A percentile compares a stretch with the other conserved stretches of the same genome.
Conservation (phyloP, 768 basidiomycete genomes). For the Tephrocybe sp. region DNA sequence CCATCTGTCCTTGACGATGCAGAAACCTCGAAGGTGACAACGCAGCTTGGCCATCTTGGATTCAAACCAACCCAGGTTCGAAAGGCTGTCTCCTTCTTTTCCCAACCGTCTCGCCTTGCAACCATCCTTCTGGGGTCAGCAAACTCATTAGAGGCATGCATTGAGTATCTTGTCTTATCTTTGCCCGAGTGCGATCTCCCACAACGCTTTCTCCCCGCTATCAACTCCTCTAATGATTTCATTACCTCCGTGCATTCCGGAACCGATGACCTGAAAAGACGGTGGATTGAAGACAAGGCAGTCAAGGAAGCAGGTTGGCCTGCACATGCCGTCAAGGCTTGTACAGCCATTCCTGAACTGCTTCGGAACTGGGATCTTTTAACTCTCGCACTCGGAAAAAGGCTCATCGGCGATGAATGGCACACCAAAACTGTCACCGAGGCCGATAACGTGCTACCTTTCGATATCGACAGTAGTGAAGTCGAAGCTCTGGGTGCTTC, state of each 20-base stretch:
- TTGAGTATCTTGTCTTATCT: slow-evolving; percentile 83
- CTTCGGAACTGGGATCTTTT: slow-evolving; percentile 55
- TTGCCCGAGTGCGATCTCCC: slow-evolving; percentile 90
- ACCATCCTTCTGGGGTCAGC: slow-evolving; percentile 59
- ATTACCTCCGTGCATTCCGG: slow-evolving; percentile 66
- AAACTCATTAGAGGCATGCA: slow-evolving; percentile 71
- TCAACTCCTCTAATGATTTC: slow-evolving; percentile 71
- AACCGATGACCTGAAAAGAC: slow-evolving; percentile 58
- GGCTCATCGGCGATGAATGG: slow-evolving; percentile 48
- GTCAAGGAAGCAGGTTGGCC: slow-evolving; percentile 88
- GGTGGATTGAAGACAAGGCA: slow-evolving; percentile 82
- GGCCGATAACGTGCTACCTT: slow-evolving; percentile 20
- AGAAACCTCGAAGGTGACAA: slow-evolving; percentile 39
- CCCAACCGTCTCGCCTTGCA: slow-evolving; percentile 55
- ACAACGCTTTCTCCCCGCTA: slow-evolving; percentile 58
- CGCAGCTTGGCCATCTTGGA: slow-evolving; percentile 63
- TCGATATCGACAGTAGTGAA: slow-evolving; percentile 43
- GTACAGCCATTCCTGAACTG: slow-evolving; percentile 36
- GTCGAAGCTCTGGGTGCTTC: slow-evolving; percentile 57
- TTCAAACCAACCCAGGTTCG: slow-evolving; percentile 60
- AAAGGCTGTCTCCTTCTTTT: slow-evolving; percentile 56
- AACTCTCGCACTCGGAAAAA: slow-evolving; percentile 51
- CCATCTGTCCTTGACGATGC: slow-evolving; percentile 40
- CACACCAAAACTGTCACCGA: slow-evolving; percentile 7
- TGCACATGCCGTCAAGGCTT: slow-evolving; percentile 61